These are phyloP conservation scores for Aegilops longissima DNA, from an alignment of 176 grass and related monocot genomes.

Conservation along the genomic window DNA sequence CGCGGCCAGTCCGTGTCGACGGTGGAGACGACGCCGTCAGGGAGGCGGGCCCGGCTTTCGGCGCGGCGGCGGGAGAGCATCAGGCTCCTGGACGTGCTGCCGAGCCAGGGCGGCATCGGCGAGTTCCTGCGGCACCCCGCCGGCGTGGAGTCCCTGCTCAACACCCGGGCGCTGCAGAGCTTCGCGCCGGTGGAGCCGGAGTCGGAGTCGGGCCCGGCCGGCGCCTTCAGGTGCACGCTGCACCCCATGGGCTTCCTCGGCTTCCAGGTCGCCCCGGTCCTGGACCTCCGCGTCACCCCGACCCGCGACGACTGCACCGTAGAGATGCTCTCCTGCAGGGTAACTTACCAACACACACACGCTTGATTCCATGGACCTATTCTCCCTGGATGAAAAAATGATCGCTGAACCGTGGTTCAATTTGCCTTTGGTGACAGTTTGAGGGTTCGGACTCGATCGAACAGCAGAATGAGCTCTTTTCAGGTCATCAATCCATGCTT, in stretches of 20 bases:
- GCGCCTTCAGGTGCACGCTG: constrained; percentile 63
- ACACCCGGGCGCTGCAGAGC: constrained; percentile 72
- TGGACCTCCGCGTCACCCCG: constrained; percentile 66
- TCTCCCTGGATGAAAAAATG: neutral
- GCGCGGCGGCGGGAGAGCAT: constrained; percentile 48
- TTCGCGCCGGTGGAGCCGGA: constrained; percentile 37
- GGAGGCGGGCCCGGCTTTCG: constrained; percentile 33
- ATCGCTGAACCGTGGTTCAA: neutral
- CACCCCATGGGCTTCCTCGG: constrained; percentile 64
- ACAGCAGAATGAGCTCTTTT: constrained; percentile 75
- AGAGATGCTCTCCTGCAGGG: constrained; percentile 88
- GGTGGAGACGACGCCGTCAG: neutral
- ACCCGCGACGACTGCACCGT: constrained; percentile 65
- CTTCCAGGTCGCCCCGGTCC: constrained; percentile 74
- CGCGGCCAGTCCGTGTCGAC: neutral
- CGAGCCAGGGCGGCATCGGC: constrained; percentile 28
- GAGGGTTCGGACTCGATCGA: constrained; percentile 62
- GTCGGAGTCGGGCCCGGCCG: neutral
- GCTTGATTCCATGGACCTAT: neutral
- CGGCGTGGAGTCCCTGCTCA: constrained; percentile 75
- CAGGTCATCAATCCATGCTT: constrained; percentile 37
- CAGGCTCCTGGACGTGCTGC: constrained; percentile 36
- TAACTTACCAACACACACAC: neutral
- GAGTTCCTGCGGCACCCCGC: constrained; percentile 68
- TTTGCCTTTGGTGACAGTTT: constrained; percentile 50